Evolutionary conservation across 345 rosid species (phyloP).

Genomic region (Sisymbrium altissimum): DNA sequence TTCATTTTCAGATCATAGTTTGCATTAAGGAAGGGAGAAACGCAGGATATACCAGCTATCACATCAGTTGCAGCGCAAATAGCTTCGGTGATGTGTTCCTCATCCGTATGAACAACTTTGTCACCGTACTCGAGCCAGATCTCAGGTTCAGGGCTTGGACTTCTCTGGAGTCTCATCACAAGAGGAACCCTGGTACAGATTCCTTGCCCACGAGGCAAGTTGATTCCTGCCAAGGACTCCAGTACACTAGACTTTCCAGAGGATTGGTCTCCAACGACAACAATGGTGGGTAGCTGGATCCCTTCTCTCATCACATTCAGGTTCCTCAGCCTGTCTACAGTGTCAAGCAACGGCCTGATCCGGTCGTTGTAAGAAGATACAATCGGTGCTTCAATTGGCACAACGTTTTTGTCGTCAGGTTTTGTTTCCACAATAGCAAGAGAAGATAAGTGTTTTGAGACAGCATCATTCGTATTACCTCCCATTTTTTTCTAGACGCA

Average conservation of each 20-base stretch:
- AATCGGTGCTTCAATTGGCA: conserved; percentile 13
- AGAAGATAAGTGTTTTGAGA: not conserved
- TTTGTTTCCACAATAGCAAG: not conserved
- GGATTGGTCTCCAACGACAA: conserved; percentile 38
- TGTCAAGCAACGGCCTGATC: conserved; percentile 20
- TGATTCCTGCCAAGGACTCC: conserved; percentile 28
- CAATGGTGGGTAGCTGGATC: conserved; percentile 38
- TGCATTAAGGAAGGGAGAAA: too few species aligned
- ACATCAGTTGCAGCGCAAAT: conserved; percentile 41
- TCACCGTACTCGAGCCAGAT: conserved; percentile 19
- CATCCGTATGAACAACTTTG: conserved; percentile 21
- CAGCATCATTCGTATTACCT: not conserved
- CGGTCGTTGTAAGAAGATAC: conserved; percentile 2
- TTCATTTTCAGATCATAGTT: too few species aligned
- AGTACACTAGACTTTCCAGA: conserved; percentile 40
- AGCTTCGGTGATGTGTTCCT: conserved; percentile 24
- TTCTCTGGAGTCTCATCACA: conserved; percentile 49
- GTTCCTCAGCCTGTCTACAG: conserved; percentile 29
- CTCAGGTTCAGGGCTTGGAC: conserved; percentile 21
- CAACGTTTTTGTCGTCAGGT: not conserved
- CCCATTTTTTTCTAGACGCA: not conserved
- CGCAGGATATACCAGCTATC: conserved; percentile 35
- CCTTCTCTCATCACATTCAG: conserved; percentile 35
- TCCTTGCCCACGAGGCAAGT: conserved; percentile 28
- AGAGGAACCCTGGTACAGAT: conserved; percentile 56